Conservation (phyloP, 2,329 filamentous ascomycete genomes). For the Fusarium mexicanum region DNA sequence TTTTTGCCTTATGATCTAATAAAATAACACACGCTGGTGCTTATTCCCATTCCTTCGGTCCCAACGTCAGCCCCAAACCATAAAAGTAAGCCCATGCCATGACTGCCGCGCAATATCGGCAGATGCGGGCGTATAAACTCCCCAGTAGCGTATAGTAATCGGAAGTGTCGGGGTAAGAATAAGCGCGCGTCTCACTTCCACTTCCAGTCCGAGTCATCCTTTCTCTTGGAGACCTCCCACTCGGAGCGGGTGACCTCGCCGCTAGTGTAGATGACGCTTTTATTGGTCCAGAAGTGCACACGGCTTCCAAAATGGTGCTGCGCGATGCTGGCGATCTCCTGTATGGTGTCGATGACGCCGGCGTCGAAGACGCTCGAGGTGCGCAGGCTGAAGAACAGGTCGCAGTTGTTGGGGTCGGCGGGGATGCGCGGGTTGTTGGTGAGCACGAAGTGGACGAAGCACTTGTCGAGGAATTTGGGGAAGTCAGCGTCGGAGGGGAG, state of each 20-base stretch:
- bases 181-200: background rate
- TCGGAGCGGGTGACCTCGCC: background rate
- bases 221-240: background rate
- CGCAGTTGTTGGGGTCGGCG: background rate
- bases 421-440: background rate
- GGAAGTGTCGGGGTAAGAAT: background rate
- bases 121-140: background rate
- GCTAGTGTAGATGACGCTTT: background rate
- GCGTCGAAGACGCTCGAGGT: background rate
- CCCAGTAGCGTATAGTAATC: background rate
- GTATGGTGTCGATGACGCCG: background rate
- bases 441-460: background rate
- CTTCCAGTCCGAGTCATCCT: background rate
- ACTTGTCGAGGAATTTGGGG: background rate
- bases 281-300: background rate
- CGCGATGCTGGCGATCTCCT: background rate
- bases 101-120: background rate
- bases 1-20: background rate
- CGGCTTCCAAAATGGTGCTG: background rate
- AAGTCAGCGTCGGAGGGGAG: background rate
- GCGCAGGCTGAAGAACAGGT: conserved; percentile 7
- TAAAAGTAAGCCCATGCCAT: background rate
- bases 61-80: conserved; percentile 9
- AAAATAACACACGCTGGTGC: background rate
- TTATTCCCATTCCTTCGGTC: background rate